Evolutionary conservation across 2,329 filamentous ascomycete genomes (phyloP), one percentile per base, ranked within the genome.

Genomic region (Phyllosticta citrichinensis): DNA sequence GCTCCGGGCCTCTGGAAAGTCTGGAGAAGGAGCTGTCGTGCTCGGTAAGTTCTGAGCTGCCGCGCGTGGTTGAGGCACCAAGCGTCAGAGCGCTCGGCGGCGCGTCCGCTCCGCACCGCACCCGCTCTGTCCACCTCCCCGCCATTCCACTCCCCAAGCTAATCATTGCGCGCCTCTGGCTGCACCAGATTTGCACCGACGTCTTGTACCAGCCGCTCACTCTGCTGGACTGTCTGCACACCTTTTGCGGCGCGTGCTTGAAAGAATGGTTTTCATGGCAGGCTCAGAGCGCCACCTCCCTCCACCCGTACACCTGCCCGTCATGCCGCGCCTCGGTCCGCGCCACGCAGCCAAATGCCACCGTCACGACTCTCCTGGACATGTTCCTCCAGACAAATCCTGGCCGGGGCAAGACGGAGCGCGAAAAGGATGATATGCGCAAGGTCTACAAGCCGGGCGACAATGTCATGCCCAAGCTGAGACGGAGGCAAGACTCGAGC

Each of bases 191-290:
- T 70, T 99, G 94, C 80, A 96, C 93, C 68, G 94, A 97, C 74
- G 83, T 96, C 65, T 85, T 96, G 64, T 95, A 91, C 76, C 89
- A 95, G 73, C 91, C 92, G 35, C 82, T 96, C 65, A 96, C 91
- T 27, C 85, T 96, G 56, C 88, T 96, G 73, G 90, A 96, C 78
- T 96, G 91, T 72, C 83, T 96, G 53, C 91, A 96, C 76, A 97
- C 93, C 54, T 99, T 95, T 75, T 99, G 94, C 78, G 94, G 92
- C 65, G 88, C 89, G 50, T 99, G 94, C 71, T 75, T 97, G 62
- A 96, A 96, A 74, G 91, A 96, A 78, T 99, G 94, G 94, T 99
- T 97, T 72, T 79, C 80, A 64, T 94, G 86, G 74, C 91, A 96
- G 73, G 86, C 86, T 47, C 78, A 80, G 30, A 79, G 80, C 14